Evolutionary conservation across 228 moss, liverwort and hornwort species (phyloP).

Genomic region (Sphagnum magellanicum): DNA sequence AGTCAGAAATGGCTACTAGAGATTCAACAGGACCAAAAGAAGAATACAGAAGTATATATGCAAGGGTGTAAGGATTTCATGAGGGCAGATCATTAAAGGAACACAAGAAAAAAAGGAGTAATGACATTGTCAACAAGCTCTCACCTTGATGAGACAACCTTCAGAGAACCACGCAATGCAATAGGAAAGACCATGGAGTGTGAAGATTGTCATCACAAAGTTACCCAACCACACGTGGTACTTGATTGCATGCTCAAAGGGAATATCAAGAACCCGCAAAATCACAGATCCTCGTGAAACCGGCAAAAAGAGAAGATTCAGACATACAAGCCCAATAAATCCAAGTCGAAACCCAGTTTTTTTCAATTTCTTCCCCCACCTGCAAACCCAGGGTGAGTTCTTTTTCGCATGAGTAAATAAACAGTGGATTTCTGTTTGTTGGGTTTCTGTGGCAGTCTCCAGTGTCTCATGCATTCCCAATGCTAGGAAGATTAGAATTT

Average conservation of each 20-base stretch:
- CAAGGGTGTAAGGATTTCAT: no score
- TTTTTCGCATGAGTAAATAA: no score
- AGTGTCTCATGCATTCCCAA: neutral
- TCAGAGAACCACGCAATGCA: constrained; percentile 44
- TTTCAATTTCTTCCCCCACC: constrained; percentile 51
- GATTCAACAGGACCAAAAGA: no score
- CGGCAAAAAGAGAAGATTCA: constrained; percentile 71
- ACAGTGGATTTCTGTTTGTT: no score
- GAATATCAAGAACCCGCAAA: constrained; percentile 62
- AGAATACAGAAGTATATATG: no score
- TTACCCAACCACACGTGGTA: constrained; percentile 87
- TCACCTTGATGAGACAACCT: constrained; percentile 33
- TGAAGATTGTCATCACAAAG: constrained; percentile 66
- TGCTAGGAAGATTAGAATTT: neutral
- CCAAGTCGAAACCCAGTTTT: constrained; percentile 46
- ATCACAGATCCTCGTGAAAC: constrained; percentile 85
- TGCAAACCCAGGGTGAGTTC: constrained; percentile 11
- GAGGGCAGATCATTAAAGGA: no score
- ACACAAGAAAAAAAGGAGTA: no score
- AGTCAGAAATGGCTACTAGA: no score
- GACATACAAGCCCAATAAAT: constrained; percentile 48
- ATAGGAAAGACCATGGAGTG: constrained; percentile 62
- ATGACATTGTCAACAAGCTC: no score
- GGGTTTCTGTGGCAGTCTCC: neutral
- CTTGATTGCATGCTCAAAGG: constrained; percentile 87